Conservation (phyloP, 208 protist genomes). For the Herpetomonas muscarum region DNA sequence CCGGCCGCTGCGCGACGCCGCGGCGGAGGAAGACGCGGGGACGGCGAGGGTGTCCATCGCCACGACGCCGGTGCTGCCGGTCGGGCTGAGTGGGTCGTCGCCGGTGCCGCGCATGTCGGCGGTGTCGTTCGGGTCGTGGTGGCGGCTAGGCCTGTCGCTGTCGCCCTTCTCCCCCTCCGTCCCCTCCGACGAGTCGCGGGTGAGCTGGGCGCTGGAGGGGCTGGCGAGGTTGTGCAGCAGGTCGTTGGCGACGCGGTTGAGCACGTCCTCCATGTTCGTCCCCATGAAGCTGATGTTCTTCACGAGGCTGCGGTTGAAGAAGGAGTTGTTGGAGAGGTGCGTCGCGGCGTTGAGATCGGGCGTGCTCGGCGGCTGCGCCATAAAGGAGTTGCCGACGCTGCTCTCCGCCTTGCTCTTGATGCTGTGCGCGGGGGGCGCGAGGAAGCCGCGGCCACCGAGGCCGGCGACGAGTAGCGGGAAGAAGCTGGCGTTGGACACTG, state of each 20-base stretch:
- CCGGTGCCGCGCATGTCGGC: background rate
- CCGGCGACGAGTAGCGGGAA: background rate
- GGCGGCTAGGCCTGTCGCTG: background rate
- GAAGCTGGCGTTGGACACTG: constrained; percentile 20
- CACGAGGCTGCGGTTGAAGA: constrained; percentile 45
- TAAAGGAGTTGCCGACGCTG: background rate
- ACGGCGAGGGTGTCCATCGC: too few species aligned
- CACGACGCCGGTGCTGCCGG: background rate
- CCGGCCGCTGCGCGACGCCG: background rate
- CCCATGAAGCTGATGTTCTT: constrained; percentile 56
- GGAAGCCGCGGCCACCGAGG: background rate
- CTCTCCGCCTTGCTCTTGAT: background rate
- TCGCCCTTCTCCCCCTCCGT: background rate
- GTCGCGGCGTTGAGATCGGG: constrained; percentile 7
- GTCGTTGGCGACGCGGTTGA: constrained; percentile 57
- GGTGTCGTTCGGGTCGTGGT: background rate
- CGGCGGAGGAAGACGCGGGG: too few species aligned
- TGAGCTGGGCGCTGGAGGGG: background rate
- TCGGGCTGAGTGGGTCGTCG: background rate
- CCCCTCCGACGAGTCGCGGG: background rate
- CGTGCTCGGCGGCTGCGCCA: background rate
- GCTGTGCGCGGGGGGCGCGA: background rate
- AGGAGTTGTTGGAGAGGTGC: constrained; percentile 22
- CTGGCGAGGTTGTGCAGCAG: constrained; percentile 31
- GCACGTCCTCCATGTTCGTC: constrained; percentile 37